Evolutionary conservation across 2,329 filamentous ascomycete species (phyloP).

Genomic region (Xylariaceae sp.): DNA sequence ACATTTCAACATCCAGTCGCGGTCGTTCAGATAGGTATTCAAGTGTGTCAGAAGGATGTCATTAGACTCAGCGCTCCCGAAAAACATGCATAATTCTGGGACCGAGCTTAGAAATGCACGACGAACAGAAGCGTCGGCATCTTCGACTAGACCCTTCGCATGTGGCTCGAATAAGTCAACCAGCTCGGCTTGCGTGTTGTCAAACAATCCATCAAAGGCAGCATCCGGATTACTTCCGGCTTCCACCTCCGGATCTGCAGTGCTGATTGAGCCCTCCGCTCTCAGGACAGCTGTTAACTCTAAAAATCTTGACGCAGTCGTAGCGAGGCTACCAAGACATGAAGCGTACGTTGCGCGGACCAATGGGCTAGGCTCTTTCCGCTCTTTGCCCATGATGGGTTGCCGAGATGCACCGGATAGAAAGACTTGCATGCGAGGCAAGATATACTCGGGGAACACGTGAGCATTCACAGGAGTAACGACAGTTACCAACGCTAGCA

Average conservation of each 20-base stretch:
- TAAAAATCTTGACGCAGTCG: constrained; percentile 78
- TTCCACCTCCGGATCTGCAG: constrained; percentile 75
- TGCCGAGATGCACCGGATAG: constrained; percentile 40
- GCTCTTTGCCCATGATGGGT: constrained; percentile 32
- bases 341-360: constrained; percentile 90
- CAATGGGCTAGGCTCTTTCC: constrained; percentile 57
- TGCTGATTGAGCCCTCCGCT: constrained; percentile 75
- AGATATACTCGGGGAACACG: constrained; percentile 64
- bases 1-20: constrained; percentile 94
- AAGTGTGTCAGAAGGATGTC: constrained; percentile 95
- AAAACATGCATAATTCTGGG: constrained; percentile 89
- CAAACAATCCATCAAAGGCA: constrained; percentile 78
- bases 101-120: constrained; percentile 90
- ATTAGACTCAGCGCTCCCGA: constrained; percentile 84
- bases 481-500: constrained; percentile 82
- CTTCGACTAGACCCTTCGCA: constrained; percentile 85
- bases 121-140: constrained; percentile 78
- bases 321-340: constrained; percentile 82
- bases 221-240: constrained; percentile 63
- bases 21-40: constrained; percentile 95
- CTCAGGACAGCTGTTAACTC: constrained; percentile 87
- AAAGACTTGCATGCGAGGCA: constrained; percentile 58
- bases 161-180: constrained; percentile 81
- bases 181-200: constrained; percentile 79
- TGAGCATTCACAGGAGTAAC: constrained; percentile 75